Percentiles rank a stretch among this genome's conserved stretches.
Conservation (phyloP, 2,329 filamentous ascomycete genomes). For the Trichoderma atrobrunneum region DNA sequence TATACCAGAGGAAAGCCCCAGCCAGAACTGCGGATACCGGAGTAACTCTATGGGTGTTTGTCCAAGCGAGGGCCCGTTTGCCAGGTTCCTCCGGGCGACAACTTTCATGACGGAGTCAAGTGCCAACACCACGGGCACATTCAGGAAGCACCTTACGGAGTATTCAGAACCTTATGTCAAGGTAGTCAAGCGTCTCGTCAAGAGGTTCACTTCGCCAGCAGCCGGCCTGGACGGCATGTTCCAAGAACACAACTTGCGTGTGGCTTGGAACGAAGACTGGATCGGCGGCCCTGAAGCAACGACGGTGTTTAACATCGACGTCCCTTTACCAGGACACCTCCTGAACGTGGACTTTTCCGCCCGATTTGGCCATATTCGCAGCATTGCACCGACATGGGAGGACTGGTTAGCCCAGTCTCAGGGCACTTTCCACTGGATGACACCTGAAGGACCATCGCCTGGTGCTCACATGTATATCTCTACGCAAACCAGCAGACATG, state of each 20-base stretch:
- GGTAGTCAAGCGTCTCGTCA: slow-evolving; percentile 40
- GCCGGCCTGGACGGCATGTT: slow-evolving; percentile 25
- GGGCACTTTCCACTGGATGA: slow-evolving; percentile 26
- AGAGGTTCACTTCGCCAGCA: slow-evolving; percentile 37
- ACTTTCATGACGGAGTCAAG: slow-evolving; percentile 41
- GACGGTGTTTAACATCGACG: not conserved
- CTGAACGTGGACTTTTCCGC: not conserved
- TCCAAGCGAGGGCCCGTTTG: slow-evolving; percentile 21
- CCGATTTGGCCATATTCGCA: not conserved
- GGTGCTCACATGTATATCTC: slow-evolving; percentile 22
- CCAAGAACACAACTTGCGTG: slow-evolving; percentile 26
- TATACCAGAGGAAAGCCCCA: not conserved
- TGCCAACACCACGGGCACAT: slow-evolving; percentile 37
- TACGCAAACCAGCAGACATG: not conserved
- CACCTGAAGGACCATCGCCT: slow-evolving; percentile 25
- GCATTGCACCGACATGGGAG: not conserved
- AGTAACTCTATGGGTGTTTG: not conserved
- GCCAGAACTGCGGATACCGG: not conserved
- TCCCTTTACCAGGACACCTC: not conserved
- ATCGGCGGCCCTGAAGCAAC: slow-evolving; percentile 28
- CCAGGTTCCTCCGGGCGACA: slow-evolving; percentile 32
- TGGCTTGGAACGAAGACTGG: slow-evolving; percentile 25
- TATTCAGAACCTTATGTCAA: slow-evolving; percentile 35
- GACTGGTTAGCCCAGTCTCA: not conserved
- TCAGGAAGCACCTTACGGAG: slow-evolving; percentile 33